A percentile compares a stretch with the other conserved stretches of the same genome.
Conservation (phyloP, 306 rosid genomes). For the Lotus japonicus region DNA sequence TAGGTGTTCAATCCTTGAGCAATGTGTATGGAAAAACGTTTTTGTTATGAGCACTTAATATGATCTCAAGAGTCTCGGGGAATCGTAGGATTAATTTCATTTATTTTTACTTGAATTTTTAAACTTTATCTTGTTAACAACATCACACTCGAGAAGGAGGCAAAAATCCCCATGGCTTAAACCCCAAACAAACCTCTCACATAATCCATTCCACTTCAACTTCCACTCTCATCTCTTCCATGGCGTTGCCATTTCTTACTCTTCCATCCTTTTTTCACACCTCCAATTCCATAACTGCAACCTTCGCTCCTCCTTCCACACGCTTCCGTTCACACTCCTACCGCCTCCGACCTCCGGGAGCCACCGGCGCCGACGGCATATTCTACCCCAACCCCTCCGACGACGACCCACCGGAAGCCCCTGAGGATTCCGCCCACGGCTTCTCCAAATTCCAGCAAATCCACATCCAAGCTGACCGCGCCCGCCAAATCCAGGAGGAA, state of each 20-base stretch:
- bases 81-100: too few species aligned
- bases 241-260: slow-evolving; percentile 60
- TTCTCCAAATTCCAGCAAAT: slow-evolving; percentile 75
- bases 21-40: too few species aligned
- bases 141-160: too few species aligned
- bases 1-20: too few species aligned
- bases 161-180: neutral
- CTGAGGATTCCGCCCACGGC: slow-evolving; percentile 72
- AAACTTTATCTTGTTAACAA: too few species aligned
- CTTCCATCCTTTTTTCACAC: slow-evolving; percentile 38
- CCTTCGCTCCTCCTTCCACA: slow-evolving; percentile 14
- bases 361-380: slow-evolving; percentile 59
- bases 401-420: slow-evolving; percentile 81
- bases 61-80: too few species aligned
- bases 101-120: too few species aligned
- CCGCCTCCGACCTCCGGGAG: slow-evolving; percentile 26
- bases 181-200: slow-evolving; percentile 9
- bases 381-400: slow-evolving; percentile 76
- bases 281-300: slow-evolving; percentile 14
- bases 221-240: neutral
- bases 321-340: slow-evolving; percentile 1
- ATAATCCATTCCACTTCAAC: neutral
- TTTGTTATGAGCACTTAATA: too few species aligned
- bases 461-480: slow-evolving; percentile 67
- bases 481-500: slow-evolving; percentile 57